These are phyloP conservation scores for Macadamia integrifolia DNA, from an alignment of 164 flowering plant species.

Conservation along the genomic window DNA sequence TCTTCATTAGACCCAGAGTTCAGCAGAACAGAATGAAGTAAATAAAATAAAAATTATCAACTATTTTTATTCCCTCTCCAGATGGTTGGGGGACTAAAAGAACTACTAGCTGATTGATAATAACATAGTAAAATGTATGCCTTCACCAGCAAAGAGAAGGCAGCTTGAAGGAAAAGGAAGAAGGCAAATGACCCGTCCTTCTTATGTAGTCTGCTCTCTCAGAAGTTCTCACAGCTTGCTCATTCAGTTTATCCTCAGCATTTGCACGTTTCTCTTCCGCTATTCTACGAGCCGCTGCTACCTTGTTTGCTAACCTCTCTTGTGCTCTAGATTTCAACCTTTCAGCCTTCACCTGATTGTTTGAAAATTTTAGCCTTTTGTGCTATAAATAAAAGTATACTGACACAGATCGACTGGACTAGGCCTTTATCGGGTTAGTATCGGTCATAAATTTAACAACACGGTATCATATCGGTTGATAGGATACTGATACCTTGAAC, in stretches of 20 bases:
- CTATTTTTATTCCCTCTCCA: too few relatives aligned
- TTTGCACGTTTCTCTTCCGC: slow-evolving; percentile 86
- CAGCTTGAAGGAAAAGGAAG: slow-evolving; percentile 67
- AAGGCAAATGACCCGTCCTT: slow-evolving; percentile 85
- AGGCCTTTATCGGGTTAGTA: too few relatives aligned
- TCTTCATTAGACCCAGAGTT: too few relatives aligned
- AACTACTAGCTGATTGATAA: slow-evolving; percentile 5
- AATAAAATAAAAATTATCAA: slow-evolving; percentile 9
- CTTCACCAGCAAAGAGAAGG: slow-evolving; percentile 79
- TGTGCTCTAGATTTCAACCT: slow-evolving; percentile 77
- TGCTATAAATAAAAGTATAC: too few relatives aligned
- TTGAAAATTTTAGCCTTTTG: neutral
- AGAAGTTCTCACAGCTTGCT: slow-evolving; percentile 68
- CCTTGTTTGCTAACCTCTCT: slow-evolving; percentile 67
- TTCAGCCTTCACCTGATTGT: slow-evolving; percentile 71
- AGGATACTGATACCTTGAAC: too few relatives aligned
- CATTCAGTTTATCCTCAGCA: slow-evolving; percentile 81
- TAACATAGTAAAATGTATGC: slow-evolving; percentile 1
- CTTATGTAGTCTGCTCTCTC: slow-evolving; percentile 85
- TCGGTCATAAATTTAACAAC: too few relatives aligned
- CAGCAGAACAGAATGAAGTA: neutral
- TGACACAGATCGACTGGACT: too few relatives aligned
- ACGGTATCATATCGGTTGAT: too few relatives aligned
- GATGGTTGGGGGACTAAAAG: neutral
- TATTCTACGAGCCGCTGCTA: slow-evolving; percentile 69